A percentile compares a stretch with the other conserved stretches of the same genome.
Conservation (phyloP, 2,329 filamentous ascomycete species). For the Aphanoascus verrucosus region DNA sequence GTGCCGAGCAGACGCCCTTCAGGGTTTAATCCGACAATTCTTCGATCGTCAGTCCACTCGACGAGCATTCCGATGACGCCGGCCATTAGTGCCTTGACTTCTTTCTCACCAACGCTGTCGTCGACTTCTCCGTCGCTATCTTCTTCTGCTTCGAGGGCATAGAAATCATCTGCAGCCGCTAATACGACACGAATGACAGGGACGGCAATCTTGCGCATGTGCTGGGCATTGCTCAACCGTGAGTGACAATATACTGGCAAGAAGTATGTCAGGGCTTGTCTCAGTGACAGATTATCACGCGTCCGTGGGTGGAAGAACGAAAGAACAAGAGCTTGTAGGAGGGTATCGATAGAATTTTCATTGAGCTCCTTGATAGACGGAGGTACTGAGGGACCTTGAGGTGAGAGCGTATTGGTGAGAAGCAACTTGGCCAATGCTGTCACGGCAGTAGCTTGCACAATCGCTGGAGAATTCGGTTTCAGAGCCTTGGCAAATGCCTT, state of each 20-base stretch:
- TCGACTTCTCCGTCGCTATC: conserved; percentile 63
- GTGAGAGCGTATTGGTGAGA: conserved; percentile 60
- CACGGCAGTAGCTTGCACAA: conserved; percentile 71
- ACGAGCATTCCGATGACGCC: conserved; percentile 70
- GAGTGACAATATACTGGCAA: conserved; percentile 89
- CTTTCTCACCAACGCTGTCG: conserved; percentile 61
- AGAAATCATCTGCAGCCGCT: conserved; percentile 50
- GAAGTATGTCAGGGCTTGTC: conserved; percentile 86
- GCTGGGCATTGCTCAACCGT: conserved; percentile 65
- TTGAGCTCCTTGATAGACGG: conserved; percentile 33
- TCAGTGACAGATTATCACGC: conserved; percentile 64
- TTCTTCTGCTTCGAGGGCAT: conserved; percentile 61
- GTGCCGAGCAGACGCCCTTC: conserved; percentile 48
- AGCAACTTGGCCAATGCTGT: conserved; percentile 77
- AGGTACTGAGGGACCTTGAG: conserved; percentile 44
- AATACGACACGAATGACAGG: conserved; percentile 62
- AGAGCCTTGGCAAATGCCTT: conserved; percentile 81
- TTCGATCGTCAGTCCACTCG: conserved; percentile 91
- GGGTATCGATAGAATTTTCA: conserved; percentile 53
- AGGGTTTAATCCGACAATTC: conserved; percentile 52
- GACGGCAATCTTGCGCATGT: conserved; percentile 65
- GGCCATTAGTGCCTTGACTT: conserved; percentile 47
- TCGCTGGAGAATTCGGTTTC: conserved; percentile 56
- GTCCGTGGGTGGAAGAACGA: conserved; percentile 85
- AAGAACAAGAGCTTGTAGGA: conserved; percentile 75